Evolutionary conservation across 2,329 filamentous ascomycete species (phyloP), one percentile per base, ranked within the genome.

Genomic region (Alternaria triticimaculans): DNA sequence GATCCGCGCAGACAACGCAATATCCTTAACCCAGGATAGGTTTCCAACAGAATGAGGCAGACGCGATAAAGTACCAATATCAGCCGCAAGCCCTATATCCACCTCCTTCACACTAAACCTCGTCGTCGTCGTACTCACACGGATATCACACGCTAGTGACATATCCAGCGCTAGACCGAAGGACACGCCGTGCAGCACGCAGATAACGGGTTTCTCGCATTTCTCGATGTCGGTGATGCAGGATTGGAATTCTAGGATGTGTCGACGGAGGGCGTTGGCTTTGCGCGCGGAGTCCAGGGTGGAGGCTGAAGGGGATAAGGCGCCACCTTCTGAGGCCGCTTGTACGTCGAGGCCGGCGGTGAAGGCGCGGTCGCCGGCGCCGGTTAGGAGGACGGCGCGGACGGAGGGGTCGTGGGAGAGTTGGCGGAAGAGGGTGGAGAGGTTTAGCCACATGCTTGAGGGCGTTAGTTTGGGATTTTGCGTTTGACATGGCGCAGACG

Each of bases 261-360:
- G 87, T 30, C 89, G 86, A 4, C 70, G 92, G 87, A 69, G 85
- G 80, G 4, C 73, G 57, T 71, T 78, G 23, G 80, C 80, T 68
- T 83, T 87, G 67, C 93, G 87, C 3, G 91, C 91, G 0, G 84
- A 78, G 76, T 96, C 93, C 11, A 63, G 68, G n/a, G 43, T 48
- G 11, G 65, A 33, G 28, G 86, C 69, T 14, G n/a, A 15, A 1
- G 60, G 37, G 5, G 70, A 49, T 20, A 87, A 74, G 1, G 84
- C 80, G 33, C 84, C 84, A 30, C 84, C 84, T 71, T 88, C 74
- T 12, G 85, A 85, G 12, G 91, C 90, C 8, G 90, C 89, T 76
- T 90, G 73, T 6, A 97, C 90, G 79, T 98, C 95, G 20, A 98
- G 84, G 0, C 95, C 95, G 0, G 92, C 86, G 3, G 92, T 94